Base-by-base conservation (phyloP, 768 basidiomycete genomes). In the Russula sp. region DNA sequence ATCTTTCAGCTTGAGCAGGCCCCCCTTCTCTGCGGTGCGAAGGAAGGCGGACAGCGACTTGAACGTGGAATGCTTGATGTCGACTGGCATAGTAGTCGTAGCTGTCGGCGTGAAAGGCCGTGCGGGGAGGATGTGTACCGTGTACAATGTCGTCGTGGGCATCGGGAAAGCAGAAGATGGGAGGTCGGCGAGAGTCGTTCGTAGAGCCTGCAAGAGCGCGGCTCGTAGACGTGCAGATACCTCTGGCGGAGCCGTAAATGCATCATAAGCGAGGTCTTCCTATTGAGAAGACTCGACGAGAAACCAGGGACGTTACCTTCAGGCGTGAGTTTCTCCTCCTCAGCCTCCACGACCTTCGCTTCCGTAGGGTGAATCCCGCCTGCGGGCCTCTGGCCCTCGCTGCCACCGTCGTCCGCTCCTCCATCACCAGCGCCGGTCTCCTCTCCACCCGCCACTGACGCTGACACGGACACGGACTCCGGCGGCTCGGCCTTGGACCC, bases 1-100 rank as follows among this genome's bases (percentile, higher is more conserved):
- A 22, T 86, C 79, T 70, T 96, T 97, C 25, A 87, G 76, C 13
- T 83, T 83, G 41, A 96, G 68, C 25, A 97, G 71, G 0, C 80
- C 80, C 8, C 84, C 81, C 70, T 95, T 95, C 63, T 91, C 89
- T 18, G 81, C 77, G 18, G 81, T 69, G 70, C 89, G 93, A 68
- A 97, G 78, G 75, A 96, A 94, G 1, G 86, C 79, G 1, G 85
- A 80, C 20, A 95, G 78, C 10, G 90, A 90, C 73, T 94, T 97
- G 76, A 85, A 81, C 2, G 80, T 79, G 1, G 90, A 93, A 10
- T 86, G 79, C 67, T 88, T 93, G 71, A 95, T 87, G 66, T 82
- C 89, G 60, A 88, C 80, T 45, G 63, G 78, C 63, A 66, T 77
- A 14, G 70, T 71, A 65, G 71, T 69, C 69, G 48, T 46, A 65